Conservation (phyloP, 1,284 basidiomycete species). For the Mrakiaceae sp. region DNA sequence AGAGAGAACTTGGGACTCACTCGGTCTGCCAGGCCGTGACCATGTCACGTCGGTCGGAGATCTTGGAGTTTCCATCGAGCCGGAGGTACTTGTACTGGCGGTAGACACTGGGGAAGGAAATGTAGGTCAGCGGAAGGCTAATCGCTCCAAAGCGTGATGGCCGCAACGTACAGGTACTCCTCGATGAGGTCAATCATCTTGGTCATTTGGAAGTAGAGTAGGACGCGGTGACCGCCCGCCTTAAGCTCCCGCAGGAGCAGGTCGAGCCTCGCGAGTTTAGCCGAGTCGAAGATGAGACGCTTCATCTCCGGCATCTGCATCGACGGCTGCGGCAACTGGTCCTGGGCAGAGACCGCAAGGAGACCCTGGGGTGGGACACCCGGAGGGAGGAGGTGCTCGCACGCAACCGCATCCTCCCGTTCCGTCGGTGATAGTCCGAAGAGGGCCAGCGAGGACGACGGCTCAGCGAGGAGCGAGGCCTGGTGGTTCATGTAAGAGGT, state of each 20-base stretch:
- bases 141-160: no score
- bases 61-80: slow-evolving; percentile 86
- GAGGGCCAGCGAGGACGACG: slow-evolving; percentile 60
- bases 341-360: slow-evolving; percentile 50
- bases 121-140: no score
- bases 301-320: slow-evolving; percentile 95
- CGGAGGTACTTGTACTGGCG: slow-evolving; percentile 96
- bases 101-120: slow-evolving; percentile 46
- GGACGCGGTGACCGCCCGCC: slow-evolving; percentile 80
- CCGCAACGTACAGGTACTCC: slow-evolving; percentile 57
- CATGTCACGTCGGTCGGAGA: slow-evolving; percentile 97
- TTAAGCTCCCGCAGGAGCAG: slow-evolving; percentile 82
- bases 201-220: slow-evolving; percentile 99
- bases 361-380: slow-evolving; percentile 58
- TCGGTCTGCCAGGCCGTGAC: slow-evolving; percentile 99
- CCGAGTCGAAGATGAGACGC: slow-evolving; percentile 91
- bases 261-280: slow-evolving; percentile 88
- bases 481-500: slow-evolving; percentile 69
- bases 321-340: slow-evolving; percentile 69
- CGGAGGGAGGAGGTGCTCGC: slow-evolving; percentile 47
- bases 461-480: slow-evolving; percentile 40
- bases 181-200: slow-evolving; percentile 99
- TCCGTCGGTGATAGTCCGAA: slow-evolving; percentile 72
- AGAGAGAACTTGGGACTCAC: slow-evolving; percentile 38
- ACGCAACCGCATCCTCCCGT: slow-evolving; percentile 50